Evolutionary conservation across 2,329 filamentous ascomycete genomes (phyloP), one percentile per base, ranked within the genome.

Genomic region (Neopestalotiopsis clavispora): DNA sequence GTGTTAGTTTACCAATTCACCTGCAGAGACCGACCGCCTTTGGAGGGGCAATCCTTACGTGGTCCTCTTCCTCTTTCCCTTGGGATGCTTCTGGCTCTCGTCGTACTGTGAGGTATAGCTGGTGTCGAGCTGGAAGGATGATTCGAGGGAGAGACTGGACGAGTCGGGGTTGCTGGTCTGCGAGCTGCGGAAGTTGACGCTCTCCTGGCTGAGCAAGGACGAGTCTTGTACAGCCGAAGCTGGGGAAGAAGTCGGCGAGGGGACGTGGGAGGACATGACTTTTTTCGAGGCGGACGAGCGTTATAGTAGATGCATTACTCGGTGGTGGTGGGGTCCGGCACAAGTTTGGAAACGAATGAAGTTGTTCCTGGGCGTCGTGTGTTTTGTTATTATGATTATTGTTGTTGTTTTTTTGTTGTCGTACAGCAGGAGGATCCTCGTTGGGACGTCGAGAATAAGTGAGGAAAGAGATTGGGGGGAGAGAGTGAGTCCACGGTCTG

Each of bases 11-110:
- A 38, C 34, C 60, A 69, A 71, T 62, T 56, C 12, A 58, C 10
- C 1, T 20, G 17, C 17, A 52, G 45, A 52, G 45, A 38, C 62
- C 12, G 28, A 23, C 28, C n/a, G 6, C 58, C 49, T 61, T 28
- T 34, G 38, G 28, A 23, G 57, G 66, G 66, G 34, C 56, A 66
- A 57, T 42, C n/a, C 67, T 64, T 86, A 91, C 89, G 86, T 87
- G 69, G 89, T 91, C 72, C 89, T 81, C 79, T 90, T 91, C 80
- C 89, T 84, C 83, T 88, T 89, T 72, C 84, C 85, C 80, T 88
- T 89, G 71, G 87, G 87, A 72, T 89, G 87, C 57, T 82, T 81
- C 69, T 82, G 80, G 52, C 69, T 72, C 30, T 75, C 75, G 34
- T 72, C 69, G 63, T 73, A 73, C 63, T 78, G 73, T 59, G 68